Conservation (phyloP, 306 rosid genomes). For the Sindora glabra region DNA sequence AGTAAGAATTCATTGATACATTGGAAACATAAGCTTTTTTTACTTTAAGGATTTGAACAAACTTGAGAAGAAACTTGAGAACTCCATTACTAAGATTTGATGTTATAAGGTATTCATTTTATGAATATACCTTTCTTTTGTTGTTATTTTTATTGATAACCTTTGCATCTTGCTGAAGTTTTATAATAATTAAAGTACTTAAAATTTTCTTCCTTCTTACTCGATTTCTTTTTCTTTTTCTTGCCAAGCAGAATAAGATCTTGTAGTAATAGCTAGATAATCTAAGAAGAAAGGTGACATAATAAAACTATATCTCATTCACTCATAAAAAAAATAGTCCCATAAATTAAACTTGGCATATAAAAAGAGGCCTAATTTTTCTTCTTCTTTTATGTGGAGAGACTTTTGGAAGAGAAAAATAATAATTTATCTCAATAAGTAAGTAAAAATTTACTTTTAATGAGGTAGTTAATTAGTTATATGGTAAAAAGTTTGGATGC, state of each 20-base stretch:
- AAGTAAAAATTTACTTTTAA: slow-evolving; percentile 9
- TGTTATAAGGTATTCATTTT: slow-evolving; percentile 37
- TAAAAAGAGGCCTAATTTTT: no score
- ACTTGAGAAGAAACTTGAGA: slow-evolving; percentile 43
- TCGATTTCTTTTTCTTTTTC: background rate
- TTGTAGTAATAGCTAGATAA: slow-evolving; percentile 55
- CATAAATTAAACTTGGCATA: no score
- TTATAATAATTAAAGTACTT: background rate
- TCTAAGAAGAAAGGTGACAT: slow-evolving; percentile 46
- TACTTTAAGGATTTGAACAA: slow-evolving; percentile 38
- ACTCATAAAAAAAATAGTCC: no score
- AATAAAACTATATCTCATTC: background rate
- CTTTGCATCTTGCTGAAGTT: background rate
- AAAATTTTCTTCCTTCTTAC: background rate
- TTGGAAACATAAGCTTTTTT: slow-evolving; percentile 28
- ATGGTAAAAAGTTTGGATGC: no score
- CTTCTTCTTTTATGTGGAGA: no score
- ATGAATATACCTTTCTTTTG: no score
- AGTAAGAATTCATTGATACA: slow-evolving; percentile 39
- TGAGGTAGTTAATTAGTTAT: no score
- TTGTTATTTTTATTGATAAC: no score
- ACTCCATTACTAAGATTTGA: slow-evolving; percentile 43
- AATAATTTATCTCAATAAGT: slow-evolving; percentile 47
- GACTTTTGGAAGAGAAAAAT: slow-evolving; percentile 54
- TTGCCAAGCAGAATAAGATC: slow-evolving; percentile 38